Base-by-base conservation (phyloP, 495 filamentous ascomycete species). In the Aspergillus mulundensis region DNA sequence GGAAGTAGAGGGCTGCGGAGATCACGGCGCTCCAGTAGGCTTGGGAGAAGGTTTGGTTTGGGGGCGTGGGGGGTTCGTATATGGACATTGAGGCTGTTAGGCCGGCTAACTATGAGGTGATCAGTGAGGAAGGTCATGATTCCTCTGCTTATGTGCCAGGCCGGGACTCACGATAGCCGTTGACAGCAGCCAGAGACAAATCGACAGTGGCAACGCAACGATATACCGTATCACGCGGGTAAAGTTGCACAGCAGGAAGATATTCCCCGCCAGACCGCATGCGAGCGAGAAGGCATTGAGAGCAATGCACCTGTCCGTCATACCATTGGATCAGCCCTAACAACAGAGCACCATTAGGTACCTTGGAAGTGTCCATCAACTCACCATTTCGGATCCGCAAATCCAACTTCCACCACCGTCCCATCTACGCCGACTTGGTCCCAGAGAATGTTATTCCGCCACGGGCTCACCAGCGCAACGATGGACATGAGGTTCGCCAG, bases 181-280 rank as follows among this genome's bases (percentile, higher is more conserved):
- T 0, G 88, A 81, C 25, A 28, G 25, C 25, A 28, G 8, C 25
- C 41, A 91, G 28, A 81, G 64, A 24, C 87, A 67, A 28, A 90
- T 89, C 0, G 86, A 84, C 24, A 82, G 66, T 0, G 88, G 87
- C 23, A 91, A 63, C 4, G 88, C 86, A 45, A 91, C 71, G 49
- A 89, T 88, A 68, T 96, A 96, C 21, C 89, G 81, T 8, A 96
- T 77, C 5, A 83, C 76, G 43, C 81, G 79, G 5, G 91, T 90
- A 77, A 97, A 96, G 70, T 96, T 96, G 54, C 87, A 78, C 1
- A 91, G 67, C n/a, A 91, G 73, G 58, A 87, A 84, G 4, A 89
- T 50, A 63, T 92, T 90, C 5, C 88, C 88, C 1, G 81, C 66
- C 23, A 90, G 80, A 7, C 87, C 88, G 50, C 74, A 84, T 7